Evolutionary conservation across 805 yeast species (phyloP), one percentile per base, ranked within the genome.

Genomic region (Metschnikowia amazonensis): DNA sequence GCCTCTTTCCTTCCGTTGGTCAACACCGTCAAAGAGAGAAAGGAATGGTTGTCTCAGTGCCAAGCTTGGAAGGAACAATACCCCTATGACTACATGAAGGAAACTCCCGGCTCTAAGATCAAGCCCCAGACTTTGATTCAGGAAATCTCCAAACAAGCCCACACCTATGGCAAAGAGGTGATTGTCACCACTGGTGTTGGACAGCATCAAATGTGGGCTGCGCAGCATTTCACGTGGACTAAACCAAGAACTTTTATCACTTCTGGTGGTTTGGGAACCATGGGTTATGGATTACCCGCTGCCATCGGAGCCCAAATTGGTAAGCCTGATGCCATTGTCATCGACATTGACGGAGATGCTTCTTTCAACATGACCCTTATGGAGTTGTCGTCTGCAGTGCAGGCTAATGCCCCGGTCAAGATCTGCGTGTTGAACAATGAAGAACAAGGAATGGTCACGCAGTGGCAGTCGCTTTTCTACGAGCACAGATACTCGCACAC

Each of bases 141-240:
- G 36, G 92, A 87, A 67, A 77, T 94, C 46, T 80, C 94, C 2
- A 77, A 80, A 51, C 83, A 89, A 57, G 82, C 89, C 27, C 66
- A 71, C 41, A 78, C 72, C 44, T 76, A 77, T 45, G 75, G 74
- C 52, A 86, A 80, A 61, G 90, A 86, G 57, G 89, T 88, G 48
- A 80, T 90, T 58, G 84, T 92, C 58, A 86, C 98, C 44, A 94
- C 99, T 30, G 99, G 99, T 77, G 98, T 94, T 43, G 99, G 99
- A 50, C 99, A 94, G 76, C 99, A 92, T 77, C 99, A 92, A 75
- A 92, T 92, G 99, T 92, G 99, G 99, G 95, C 98, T 31, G 98
- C 98, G 24, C 99, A 94, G 74, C 90, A 89, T 69, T 90, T 86
- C 81, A 81, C 89, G 43, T 92, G 97, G 96, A 84, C 82, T 50